Evolutionary conservation across 192 early-diverging fungal species (phyloP).

Genomic region (Gaertneriomyces sp.): DNA sequence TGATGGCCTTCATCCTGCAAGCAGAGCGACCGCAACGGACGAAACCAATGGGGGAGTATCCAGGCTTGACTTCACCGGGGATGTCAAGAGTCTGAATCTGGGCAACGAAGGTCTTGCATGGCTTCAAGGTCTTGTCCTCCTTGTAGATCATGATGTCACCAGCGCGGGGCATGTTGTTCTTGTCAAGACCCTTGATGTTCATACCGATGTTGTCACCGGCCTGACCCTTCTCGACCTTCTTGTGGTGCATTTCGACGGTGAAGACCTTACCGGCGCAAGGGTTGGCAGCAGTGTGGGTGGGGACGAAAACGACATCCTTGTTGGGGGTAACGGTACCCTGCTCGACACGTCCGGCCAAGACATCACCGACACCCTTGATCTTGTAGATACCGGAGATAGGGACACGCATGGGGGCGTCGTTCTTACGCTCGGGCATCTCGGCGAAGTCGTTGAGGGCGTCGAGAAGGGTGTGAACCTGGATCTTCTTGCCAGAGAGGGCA

Average conservation of each 20-base stretch:
- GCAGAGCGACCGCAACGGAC: conserved; percentile 97
- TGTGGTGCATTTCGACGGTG: conserved; percentile 99
- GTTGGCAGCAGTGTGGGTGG: conserved; percentile 83
- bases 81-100: conserved; percentile 97
- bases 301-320: conserved; percentile 78
- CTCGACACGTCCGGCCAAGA: conserved; percentile 86
- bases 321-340: conserved; percentile 45
- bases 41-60: conserved; percentile 93
- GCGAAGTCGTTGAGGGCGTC: conserved; percentile 89
- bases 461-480: conserved; percentile 75
- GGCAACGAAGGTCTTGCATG: conserved; percentile 82
- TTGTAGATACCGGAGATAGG: conserved; percentile 98
- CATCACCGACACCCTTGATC: conserved; percentile 96
- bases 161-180: conserved; percentile 97
- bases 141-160: conserved; percentile 94
- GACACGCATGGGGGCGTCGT: conserved; percentile 94
- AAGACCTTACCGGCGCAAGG: conserved; percentile 87
- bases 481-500: conserved; percentile 48
- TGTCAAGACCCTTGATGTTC: conserved; percentile 98
- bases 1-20: conserved; percentile 89
- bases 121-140: conserved; percentile 91
- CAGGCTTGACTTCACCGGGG: conserved; percentile 91
- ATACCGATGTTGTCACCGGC: conserved; percentile 98
- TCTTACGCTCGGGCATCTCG: conserved; percentile 84
- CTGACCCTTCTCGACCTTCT: conserved; percentile 77